Evolutionary conservation across 805 yeast species (phyloP).

Genomic region (Lipomyces yamadae): DNA sequence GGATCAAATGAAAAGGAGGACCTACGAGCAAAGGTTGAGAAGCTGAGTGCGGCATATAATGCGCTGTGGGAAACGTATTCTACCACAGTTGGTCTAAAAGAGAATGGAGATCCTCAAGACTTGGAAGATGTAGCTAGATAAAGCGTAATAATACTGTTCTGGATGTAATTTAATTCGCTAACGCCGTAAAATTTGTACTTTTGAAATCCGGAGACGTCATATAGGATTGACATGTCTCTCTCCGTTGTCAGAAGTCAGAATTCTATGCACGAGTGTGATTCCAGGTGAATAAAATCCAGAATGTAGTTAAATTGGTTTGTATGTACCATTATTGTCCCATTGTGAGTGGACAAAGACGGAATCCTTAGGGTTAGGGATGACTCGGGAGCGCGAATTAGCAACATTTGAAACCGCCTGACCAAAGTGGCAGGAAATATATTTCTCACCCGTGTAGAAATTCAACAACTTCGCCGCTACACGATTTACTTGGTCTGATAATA

Average conservation of each 20-base stretch:
- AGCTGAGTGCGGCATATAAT: slow-evolving; percentile 36
- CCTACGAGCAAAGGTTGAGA: slow-evolving; percentile 31
- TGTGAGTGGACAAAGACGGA: no score
- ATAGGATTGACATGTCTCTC: not conserved
- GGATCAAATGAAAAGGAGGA: not conserved
- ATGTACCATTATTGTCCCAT: no score
- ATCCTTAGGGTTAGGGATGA: no score
- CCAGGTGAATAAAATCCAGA: no score
- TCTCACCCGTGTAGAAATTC: not conserved
- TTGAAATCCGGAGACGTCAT: not conserved
- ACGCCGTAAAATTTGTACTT: no score
- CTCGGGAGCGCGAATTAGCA: no score
- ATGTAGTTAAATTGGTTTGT: no score
- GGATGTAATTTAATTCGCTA: not conserved
- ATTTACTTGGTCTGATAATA: not conserved
- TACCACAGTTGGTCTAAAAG: not conserved
- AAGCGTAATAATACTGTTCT: not conserved
- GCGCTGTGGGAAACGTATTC: slow-evolving; percentile 37
- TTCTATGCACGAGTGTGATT: not conserved
- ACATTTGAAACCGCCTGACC: no score
- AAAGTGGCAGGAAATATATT: no score
- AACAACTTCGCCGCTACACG: not conserved
- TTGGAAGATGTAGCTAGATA: not conserved
- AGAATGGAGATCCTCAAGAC: not conserved
- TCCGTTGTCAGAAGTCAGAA: not conserved